Evolutionary conservation across 257 asterid species (phyloP).

Genomic region (Solanum sejunctum): DNA sequence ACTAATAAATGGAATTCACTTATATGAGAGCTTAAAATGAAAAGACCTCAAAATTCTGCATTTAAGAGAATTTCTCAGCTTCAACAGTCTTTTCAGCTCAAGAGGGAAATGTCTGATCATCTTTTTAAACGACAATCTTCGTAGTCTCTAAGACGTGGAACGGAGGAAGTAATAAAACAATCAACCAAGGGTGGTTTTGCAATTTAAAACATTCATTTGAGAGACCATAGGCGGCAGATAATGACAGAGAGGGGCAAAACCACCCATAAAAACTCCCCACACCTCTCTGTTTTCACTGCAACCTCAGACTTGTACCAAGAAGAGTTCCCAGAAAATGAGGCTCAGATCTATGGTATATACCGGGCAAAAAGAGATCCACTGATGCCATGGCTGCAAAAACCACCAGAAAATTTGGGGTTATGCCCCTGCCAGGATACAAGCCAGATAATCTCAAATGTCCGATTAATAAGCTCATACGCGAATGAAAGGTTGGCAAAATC

Average conservation of each 20-base stretch:
- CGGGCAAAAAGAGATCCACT: background rate
- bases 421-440: background rate
- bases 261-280: background rate
- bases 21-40: background rate
- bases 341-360: background rate
- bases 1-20: background rate
- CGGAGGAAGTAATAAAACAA: background rate
- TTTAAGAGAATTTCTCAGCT: background rate
- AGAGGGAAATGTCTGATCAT: background rate
- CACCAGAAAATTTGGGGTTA: background rate
- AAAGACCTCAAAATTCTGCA: background rate
- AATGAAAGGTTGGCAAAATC: background rate
- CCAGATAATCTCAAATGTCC: background rate
- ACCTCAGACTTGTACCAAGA: slow-evolving; percentile 9
- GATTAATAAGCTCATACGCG: background rate
- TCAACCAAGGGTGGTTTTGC: background rate
- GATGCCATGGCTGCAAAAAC: background rate
- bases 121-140: background rate
- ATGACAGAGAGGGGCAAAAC: slow-evolving; percentile 10
- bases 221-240: slow-evolving; percentile 11
- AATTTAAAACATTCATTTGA: background rate
- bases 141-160: background rate
- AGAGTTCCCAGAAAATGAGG: background rate
- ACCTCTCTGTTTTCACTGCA: background rate
- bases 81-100: background rate